phyloP scores from a whole-genome alignment of 2,329 filamentous ascomycete genomes.

The Magnaporthiopsis rhizophila region DNA sequence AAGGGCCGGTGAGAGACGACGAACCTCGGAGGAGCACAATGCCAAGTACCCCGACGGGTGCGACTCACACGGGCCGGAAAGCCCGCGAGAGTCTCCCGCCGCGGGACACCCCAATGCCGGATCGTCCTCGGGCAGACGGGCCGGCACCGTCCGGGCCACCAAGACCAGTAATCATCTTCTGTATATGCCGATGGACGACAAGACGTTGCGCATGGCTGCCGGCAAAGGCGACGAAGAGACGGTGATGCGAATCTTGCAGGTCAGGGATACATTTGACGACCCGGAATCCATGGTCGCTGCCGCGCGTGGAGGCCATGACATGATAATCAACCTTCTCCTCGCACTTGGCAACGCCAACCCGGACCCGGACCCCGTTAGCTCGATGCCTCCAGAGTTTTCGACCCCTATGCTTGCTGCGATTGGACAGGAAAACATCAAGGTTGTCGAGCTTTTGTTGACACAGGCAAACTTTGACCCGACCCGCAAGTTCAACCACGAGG shows the following conservation, averaged over 20 bases:
- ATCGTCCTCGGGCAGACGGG: slow-evolving; percentile 36
- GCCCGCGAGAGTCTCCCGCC: slow-evolving; percentile 47
- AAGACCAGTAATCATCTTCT: slow-evolving; percentile 58
- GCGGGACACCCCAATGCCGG: slow-evolving; percentile 23
- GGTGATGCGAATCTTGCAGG: slow-evolving; percentile 52
- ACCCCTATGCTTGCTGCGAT: slow-evolving; percentile 94
- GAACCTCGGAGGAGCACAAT: slow-evolving; percentile 51
- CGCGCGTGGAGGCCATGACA: slow-evolving; percentile 82
- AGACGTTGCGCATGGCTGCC: slow-evolving; percentile 52
- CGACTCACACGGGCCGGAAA: slow-evolving; percentile 48
- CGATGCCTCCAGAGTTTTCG: slow-evolving; percentile 60
- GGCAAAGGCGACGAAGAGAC: slow-evolving; percentile 54
- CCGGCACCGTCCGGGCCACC: slow-evolving; percentile 48
- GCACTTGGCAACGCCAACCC: slow-evolving; percentile 58
- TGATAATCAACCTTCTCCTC: slow-evolving; percentile 72
- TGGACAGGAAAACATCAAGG: slow-evolving; percentile 76
- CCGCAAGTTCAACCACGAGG: slow-evolving; percentile 64
- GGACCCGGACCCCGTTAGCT: slow-evolving; percentile 60
- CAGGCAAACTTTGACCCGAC: slow-evolving; percentile 78
- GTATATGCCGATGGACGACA: slow-evolving; percentile 56
- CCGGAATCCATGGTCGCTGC: slow-evolving; percentile 85
- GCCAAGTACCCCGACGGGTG: slow-evolving; percentile 38
- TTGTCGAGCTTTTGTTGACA: slow-evolving; percentile 71
- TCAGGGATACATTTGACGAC: slow-evolving; percentile 58
- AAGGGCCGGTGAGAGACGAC: slow-evolving; percentile 43